A percentile compares a stretch with the other conserved stretches of the same genome.
These are phyloP conservation scores for Lasiodiplodia hormozganensis DNA, from an alignment of 2,329 filamentous ascomycete genomes.

Conservation along the genomic window DNA sequence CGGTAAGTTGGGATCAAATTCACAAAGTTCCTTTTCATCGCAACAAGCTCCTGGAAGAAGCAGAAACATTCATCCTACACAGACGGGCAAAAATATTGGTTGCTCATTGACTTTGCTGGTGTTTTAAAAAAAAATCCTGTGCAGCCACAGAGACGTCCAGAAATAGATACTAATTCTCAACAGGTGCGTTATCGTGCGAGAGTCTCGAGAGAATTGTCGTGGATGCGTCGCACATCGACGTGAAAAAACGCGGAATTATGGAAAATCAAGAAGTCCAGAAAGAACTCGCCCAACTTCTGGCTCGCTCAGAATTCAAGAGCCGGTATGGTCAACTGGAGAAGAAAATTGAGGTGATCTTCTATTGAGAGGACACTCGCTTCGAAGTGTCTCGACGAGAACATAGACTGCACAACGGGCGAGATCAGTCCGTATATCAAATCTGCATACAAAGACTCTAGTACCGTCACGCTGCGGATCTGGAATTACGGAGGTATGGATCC, in stretches of 20 bases:
- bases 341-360: conserved; percentile 30
- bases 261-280: conserved; percentile 95
- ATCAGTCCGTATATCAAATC: neutral
- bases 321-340: conserved; percentile 60
- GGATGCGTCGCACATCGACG: conserved; percentile 91
- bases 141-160: neutral
- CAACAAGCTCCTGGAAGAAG: neutral
- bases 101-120: neutral
- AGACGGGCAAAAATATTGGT: neutral
- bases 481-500: conserved; percentile 1
- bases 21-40: neutral
- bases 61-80: neutral
- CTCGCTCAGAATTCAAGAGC: conserved; percentile 72
- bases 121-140: neutral
- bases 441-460: conserved; percentile 1
- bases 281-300: conserved; percentile 77
- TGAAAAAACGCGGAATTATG: conserved; percentile 91
- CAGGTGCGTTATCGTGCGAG: conserved; percentile 72
- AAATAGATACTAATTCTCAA: conserved; percentile 30
- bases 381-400: neutral
- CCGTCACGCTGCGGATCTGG: conserved; percentile 3
- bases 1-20: conserved; percentile 58
- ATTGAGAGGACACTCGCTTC: conserved; percentile 18
- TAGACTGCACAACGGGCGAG: neutral
- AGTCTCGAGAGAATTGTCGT: conserved; percentile 81